Base-by-base conservation (phyloP, 148 eudicot genomes). In the Camellia lanceoleosa region DNA sequence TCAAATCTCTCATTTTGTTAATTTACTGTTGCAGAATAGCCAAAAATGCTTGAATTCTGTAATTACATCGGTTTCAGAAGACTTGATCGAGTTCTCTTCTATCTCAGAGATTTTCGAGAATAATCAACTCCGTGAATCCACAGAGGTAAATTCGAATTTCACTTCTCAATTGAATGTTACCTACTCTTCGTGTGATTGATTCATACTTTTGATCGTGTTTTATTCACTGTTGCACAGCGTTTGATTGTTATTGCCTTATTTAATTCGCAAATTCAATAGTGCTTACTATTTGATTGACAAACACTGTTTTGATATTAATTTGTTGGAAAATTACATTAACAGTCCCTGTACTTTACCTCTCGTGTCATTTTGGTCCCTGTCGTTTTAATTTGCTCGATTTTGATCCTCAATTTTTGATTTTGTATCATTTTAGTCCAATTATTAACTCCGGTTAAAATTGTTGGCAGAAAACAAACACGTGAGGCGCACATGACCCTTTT, bases 21-120 rank as follows among this genome's bases (percentile, higher is more conserved):
- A 13, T 58, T 11, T 30, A 0, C 16, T 61, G 41, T 75, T 19
- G 43, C 72, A 88, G 90, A 30, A 75, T n/a, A 64, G 72, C 19
- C 88, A 87, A 80, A 89, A 84, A 82, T 87, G 67, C 72, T 81
- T 91, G 88, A 81, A 85, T 69, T 79, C 84, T 19, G 91, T 41
- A 47, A 85, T 85, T 62, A 44, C 84, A 10, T 84, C 87, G 2
- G 81, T 71, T 80, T 70, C 84, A 7, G 92, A 85, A 79, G 84
- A 84, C 16, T 68, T 82, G 56, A 55, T 65, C 77, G 80, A 74
- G 60, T 59, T 77, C 55, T 72, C 88, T 14, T 52, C 81, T 2
- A 64, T 71, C 68, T 75, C 88, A 0, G 91, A 88, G 52, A 49
- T 49, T 5, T 49, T 5, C 52, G 52, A 49, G 52, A 5, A 49